Base-by-base conservation (phyloP, 495 filamentous ascomycete genomes). In the Penicillium bovifimosum region DNA sequence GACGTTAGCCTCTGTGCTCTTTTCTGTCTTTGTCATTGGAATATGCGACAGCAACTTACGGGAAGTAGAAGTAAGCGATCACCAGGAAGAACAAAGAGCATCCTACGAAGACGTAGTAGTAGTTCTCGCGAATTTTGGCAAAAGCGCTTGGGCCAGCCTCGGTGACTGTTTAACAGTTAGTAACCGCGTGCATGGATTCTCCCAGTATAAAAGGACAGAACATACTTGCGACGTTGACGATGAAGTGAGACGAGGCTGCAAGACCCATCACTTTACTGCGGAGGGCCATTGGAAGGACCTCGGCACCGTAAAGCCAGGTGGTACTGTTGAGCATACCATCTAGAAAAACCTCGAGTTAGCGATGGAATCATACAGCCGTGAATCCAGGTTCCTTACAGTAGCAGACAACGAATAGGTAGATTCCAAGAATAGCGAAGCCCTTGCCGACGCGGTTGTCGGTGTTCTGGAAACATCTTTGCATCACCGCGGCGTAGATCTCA, bases 241-340 rank as follows among this genome's bases (percentile, higher is more conserved):
- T 75, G 42, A 81, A 82, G 55, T 83, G 80, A 5, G 73, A 72
- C 3, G 76, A 76, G 6, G 80, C 79, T 6, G 78, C 77, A 7
- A 83, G 52, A 14, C 80, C 80, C 77, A 83, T 81, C 3, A 83
- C 69, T 56, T 80, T 82, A 60, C 77, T 82, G 13, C 80, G 73
- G 34, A 82, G 66, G 9, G 70, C 71, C 14, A 82, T 76, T 2
- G 80, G 80, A 1, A 83, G 60, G 16, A 83, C 76, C 60, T 83
- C 80, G 26, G 80, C 77, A 10, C 79, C 80, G 53, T 83, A 83
- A 0, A 82, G 61, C 80, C 80, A 83, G 6, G 80, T 82, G 8
- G 78, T 81, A 54, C 72, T 77, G 67, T 82, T 82, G 11, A 83
- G 71, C 71, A 81, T 76, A 29, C 75, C 76, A 52, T 83, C 77